Evolutionary conservation across 176 grass and related monocot species (phyloP), one percentile per base, ranked within the genome.

Genomic region (Oryza punctata): DNA sequence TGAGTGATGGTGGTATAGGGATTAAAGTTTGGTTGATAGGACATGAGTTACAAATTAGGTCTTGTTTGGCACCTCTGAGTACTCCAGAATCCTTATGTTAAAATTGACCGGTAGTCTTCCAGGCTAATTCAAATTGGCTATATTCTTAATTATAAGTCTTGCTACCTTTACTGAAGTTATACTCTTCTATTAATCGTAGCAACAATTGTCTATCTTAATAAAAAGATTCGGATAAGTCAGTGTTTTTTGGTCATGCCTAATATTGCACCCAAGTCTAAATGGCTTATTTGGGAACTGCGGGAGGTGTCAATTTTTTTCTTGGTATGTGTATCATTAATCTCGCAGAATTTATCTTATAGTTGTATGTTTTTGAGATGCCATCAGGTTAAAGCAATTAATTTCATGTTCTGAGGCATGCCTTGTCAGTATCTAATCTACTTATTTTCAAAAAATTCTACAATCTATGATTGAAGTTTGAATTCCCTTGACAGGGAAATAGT

Each of bases 401-500:
- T 38, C 41, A 41, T 50, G 43, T 64, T 46, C 37, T 85, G 27
- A 78, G 35, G 50, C 12, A 54, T 41, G 16, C 6, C 64, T 46
- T 35, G 32, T 85, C 38, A 3, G 35, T 44, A 25, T 41, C 40
- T 41, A 41, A 41, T 21, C 71, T 68, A 68, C 37, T 38, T 32
- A 3, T 38, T 38, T 38, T 38, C 7, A 38, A 27, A 54, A 26
- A 46, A 12, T 65, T 67, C 30, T 3, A 13, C 69, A 44, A 72
- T 59, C 29, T 63, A 41, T 26, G 43, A 69, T 71, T 23, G 46
- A 15, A 33, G 12, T 57, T 45, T 67, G 7, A 79, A 33, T 16
- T 68, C 65, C 24, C 70, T 75, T 86, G 10, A 88, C 77, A 99
- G 96, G 96, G 96, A 75, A 99, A 99, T 89, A 88, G 46, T 38